These are phyloP conservation scores for Lathyrus tuberosus DNA, from an alignment of 306 rosid genomes.

Conservation along the genomic window DNA sequence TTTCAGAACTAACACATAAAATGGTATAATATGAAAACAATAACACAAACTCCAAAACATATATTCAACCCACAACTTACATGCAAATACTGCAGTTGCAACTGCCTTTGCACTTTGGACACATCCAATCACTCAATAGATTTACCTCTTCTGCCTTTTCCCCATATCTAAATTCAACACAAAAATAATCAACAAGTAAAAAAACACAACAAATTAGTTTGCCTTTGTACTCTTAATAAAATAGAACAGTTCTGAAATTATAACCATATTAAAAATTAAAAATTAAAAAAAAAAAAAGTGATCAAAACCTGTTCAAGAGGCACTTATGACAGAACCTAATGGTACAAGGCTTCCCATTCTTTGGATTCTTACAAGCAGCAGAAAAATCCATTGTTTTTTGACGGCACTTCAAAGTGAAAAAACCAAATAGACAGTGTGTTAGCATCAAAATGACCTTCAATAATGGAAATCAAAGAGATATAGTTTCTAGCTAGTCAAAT, in stretches of 20 bases:
- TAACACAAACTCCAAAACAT: background rate
- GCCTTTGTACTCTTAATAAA: conserved; percentile 9
- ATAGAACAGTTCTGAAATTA: background rate
- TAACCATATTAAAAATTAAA: no score
- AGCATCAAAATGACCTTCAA: background rate
- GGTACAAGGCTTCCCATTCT: conserved; percentile 49
- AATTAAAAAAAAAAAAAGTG: background rate
- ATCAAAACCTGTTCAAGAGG: conserved; percentile 68
- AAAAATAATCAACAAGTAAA: conserved; percentile 3
- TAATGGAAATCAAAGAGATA: background rate
- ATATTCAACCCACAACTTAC: conserved; percentile 40
- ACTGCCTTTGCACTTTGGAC: conserved; percentile 75
- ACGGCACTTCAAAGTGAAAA: conserved; percentile 58
- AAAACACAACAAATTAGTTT: background rate
- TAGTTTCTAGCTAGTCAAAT: background rate
- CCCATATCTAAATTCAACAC: conserved; percentile 61
- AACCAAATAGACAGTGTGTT: conserved; percentile 11
- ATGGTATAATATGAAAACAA: background rate
- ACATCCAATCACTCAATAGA: conserved; percentile 53
- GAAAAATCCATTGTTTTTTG: conserved; percentile 66
- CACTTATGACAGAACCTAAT: conserved; percentile 65
- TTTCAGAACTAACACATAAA: conserved; percentile 29
- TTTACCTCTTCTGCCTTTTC: conserved; percentile 60
- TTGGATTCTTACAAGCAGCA: conserved; percentile 58
- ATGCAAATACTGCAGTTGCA: conserved; percentile 85